Base-by-base conservation (phyloP, 164 flowering plant genomes). In the Santalum album region DNA sequence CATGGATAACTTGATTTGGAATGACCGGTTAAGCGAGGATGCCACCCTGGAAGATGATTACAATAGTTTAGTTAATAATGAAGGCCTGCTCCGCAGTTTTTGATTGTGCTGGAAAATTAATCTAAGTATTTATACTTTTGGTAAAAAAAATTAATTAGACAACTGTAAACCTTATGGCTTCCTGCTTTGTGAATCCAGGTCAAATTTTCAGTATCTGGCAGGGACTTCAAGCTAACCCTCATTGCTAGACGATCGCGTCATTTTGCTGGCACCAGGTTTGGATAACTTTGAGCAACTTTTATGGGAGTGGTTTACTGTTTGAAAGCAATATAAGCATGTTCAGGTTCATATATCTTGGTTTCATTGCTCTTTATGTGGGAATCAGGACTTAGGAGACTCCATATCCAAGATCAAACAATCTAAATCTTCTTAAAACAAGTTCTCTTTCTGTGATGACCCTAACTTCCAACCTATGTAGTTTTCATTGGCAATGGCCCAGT, bases 241-340 rank as follows among this genome's bases (percentile, higher is more conserved):
- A 86, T 94, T 75, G 95, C 99, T 17, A 78, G 99, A 73, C 83
- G 99, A 17, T 94, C 99, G 35, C 92, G 97, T 53, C 94, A 87
- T 65, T 94, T 73, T 75, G 99, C 99, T 64, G 99, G 99, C 53
- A 94, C 99, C 69, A 94, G 99, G 99, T 94, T 57, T 48, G 70
- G 43, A 50, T 26, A 49, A 3, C 50, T 55, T 35, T 26, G 21
- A 23, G 51, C 27, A 40, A 23, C 39, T 47, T 21, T 38, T 38
- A 14, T 11, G 3, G 3, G 9, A 38, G 14, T 38, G 42, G 15
- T 14, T 21, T 25, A 24, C 40, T 12, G 17, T 29, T 46, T 12
- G 11, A 17, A 4, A 42, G 6, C 10, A 4, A 18, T 42, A 21
- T 21, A 17, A 6, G 45, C n/a, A n/a, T 38, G 42, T 38, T 38